Evolutionary conservation across 495 filamentous ascomycete species (phyloP), one percentile per base, ranked within the genome.

Genomic region (Oleoguttula mirabilis): DNA sequence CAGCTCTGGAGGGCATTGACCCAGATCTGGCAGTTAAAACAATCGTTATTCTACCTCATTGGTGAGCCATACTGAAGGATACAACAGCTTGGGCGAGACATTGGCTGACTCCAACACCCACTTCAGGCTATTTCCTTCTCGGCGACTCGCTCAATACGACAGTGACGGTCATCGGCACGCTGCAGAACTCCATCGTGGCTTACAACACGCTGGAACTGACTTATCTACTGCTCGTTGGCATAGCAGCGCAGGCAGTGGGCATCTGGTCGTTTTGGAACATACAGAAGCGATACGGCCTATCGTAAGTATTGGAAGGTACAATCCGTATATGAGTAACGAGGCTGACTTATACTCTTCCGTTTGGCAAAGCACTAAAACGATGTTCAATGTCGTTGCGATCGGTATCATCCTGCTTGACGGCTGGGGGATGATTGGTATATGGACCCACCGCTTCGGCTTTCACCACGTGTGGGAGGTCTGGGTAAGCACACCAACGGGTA

Each of bases 391-490:
- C 10, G 66, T 78, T 31, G 69, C 70, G 25, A 49, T 74, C 17
- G 59, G 58, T 11, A 78, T 79, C 43, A 65, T 77, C 21, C 45
- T 79, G 4, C 67, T 78, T 3, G 73, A 77, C 48, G 67, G 65
- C 34, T 80, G 76, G 76, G 76, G 76, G 36, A 77, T 78, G 72
- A 72, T 79, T 35, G 76, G 76, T 7, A 77, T 76, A 49, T 78
- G 74, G 75, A 77, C 73, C 2, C 42, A 70, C 30, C 57, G 44
- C 4, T 77, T 80, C 51, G 76, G 76, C 7, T 80, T 77, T 53
- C 73, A 79, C 49, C 60, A 76, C 39, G 56, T 64, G 5, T 80
- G 72, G 73, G 76, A 80, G 58, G 63, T 77, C 36, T 15, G 35
- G 44, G n/a, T n/a, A n/a, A n/a, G n/a, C n/a, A n/a, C n/a, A n/a